Conservation (phyloP, 2,329 filamentous ascomycete species). For the Pyricularia pennisetigena region DNA sequence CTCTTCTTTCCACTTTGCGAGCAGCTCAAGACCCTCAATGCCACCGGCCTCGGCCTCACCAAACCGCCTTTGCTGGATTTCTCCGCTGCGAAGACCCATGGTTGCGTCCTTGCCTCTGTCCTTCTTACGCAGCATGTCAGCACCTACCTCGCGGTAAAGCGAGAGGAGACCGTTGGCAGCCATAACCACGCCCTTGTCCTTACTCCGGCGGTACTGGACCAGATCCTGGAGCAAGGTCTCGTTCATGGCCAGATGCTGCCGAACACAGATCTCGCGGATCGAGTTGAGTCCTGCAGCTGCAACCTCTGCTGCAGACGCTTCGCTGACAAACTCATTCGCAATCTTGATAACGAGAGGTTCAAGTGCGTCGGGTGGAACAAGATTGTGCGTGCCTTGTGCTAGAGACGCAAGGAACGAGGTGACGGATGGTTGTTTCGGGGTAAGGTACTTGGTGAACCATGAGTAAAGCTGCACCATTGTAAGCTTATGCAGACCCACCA, state of each 20-base stretch:
- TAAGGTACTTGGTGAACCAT: conserved; percentile 90
- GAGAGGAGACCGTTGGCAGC: conserved; percentile 86
- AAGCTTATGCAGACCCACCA: conserved; percentile 88
- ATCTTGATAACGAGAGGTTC: conserved; percentile 92
- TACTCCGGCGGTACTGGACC: conserved; percentile 91
- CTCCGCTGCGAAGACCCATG: conserved; percentile 65
- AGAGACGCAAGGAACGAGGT: conserved; percentile 89
- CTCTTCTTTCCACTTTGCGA: conserved; percentile 90
- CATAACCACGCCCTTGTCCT: conserved; percentile 99
- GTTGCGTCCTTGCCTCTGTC: conserved; percentile 88
- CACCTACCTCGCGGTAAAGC: conserved; percentile 83
- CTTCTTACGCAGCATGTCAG: conserved; percentile 78
- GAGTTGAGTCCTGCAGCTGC: conserved; percentile 87
- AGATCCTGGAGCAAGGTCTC: conserved; percentile 93
- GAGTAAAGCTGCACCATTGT: conserved; percentile 88
- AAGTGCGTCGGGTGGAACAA: conserved; percentile 85
- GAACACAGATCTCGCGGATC: conserved; percentile 85
- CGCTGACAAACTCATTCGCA: conserved; percentile 95
- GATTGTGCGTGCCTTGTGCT: conserved; percentile 81
- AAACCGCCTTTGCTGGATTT: conserved; percentile 67
- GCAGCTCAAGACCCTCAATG: conserved; percentile 85
- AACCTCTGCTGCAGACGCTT: conserved; percentile 84
- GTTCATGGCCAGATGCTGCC: conserved; percentile 92
- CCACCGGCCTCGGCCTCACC: conserved; percentile 72
- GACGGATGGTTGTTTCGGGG: conserved; percentile 77